phyloP scores from a whole-genome alignment of 306 rosid genomes.

The Begonia loranthoides region DNA sequence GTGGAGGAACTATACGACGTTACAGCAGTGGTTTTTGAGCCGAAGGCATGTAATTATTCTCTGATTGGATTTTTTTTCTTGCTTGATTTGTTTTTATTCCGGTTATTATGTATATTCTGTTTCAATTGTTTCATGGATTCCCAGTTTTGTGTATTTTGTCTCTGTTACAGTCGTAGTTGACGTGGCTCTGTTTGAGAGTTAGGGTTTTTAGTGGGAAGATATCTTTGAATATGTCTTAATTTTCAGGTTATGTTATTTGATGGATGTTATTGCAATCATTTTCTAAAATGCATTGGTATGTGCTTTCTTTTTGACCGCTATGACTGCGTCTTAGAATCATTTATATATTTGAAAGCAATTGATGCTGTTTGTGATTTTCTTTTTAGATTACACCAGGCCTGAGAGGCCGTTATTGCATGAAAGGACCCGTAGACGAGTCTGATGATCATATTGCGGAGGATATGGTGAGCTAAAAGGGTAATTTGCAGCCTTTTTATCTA shows the following conservation, averaged over 20 bases:
- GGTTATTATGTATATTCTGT: conserved; percentile 1
- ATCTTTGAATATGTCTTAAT: background rate
- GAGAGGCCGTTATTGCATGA: conserved; percentile 34
- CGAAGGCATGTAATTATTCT: conserved; percentile 37
- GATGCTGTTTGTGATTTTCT: conserved; percentile 26
- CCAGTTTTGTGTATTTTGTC: conserved; percentile 16
- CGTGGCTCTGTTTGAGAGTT: conserved; percentile 3
- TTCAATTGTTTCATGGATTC: too few species aligned
- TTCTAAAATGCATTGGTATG: background rate
- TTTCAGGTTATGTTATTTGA: background rate
- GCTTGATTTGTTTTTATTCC: conserved; percentile 2
- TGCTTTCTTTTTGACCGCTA: background rate
- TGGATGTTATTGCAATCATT: background rate
- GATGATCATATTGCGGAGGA: conserved; percentile 23
- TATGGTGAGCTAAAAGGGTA: conserved; percentile 44
- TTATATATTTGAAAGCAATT: conserved; percentile 3
- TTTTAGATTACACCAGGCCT: conserved; percentile 37
- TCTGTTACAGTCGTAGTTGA: conserved; percentile 21
- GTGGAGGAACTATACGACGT: conserved; percentile 32
- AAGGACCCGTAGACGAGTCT: conserved; percentile 24
- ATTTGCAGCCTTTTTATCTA: conserved; percentile 7
- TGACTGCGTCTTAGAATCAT: too few species aligned
- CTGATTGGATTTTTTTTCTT: conserved; percentile 26
- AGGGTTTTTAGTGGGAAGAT: conserved; percentile 10
- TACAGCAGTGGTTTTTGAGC: conserved; percentile 18